Evolutionary conservation across 768 basidiomycete species (phyloP).

Genomic region (Vishniacozyma victoriae): DNA sequence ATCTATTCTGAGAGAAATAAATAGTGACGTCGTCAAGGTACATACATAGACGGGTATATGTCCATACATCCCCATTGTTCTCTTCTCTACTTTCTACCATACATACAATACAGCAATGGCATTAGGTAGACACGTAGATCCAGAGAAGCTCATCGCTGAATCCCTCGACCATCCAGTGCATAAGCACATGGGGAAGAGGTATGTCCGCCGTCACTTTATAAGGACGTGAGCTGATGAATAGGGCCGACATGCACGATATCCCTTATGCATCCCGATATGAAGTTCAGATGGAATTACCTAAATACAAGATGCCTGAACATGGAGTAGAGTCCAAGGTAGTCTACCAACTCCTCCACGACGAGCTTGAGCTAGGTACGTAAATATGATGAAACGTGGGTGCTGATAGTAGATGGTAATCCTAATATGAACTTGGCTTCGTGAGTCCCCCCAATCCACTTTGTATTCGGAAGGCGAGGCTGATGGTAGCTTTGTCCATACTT

Average conservation of each 20-base stretch:
- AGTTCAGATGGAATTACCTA: conserved; percentile 36
- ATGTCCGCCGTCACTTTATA: conserved; percentile 2
- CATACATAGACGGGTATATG: no score
- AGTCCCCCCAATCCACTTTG: conserved; percentile 1
- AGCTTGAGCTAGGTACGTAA: conserved; percentile 50
- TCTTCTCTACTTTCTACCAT: no score
- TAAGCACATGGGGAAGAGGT: conserved; percentile 34
- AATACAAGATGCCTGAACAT: conserved; percentile 33
- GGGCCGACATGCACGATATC: conserved; percentile 35
- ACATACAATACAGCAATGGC: conserved; percentile 17
- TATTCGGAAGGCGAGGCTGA: background rate
- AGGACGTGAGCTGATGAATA: conserved; percentile 3
- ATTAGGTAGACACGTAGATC: conserved; percentile 52
- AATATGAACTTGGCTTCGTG: conserved; percentile 59
- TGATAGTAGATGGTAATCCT: conserved; percentile 52
- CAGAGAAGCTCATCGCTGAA: conserved; percentile 60
- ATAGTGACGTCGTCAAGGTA: background rate
- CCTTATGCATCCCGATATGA: conserved; percentile 38
- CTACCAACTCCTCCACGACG: conserved; percentile 53
- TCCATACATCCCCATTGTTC: no score
- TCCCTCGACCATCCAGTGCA: conserved; percentile 39
- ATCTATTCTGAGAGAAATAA: background rate
- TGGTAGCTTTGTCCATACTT: conserved; percentile 58
- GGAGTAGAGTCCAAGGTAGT: conserved; percentile 35
- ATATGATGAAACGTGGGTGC: background rate